Evolutionary conservation across 768 basidiomycete genomes (phyloP).

Genomic region (Leccinum obscurum): DNA sequence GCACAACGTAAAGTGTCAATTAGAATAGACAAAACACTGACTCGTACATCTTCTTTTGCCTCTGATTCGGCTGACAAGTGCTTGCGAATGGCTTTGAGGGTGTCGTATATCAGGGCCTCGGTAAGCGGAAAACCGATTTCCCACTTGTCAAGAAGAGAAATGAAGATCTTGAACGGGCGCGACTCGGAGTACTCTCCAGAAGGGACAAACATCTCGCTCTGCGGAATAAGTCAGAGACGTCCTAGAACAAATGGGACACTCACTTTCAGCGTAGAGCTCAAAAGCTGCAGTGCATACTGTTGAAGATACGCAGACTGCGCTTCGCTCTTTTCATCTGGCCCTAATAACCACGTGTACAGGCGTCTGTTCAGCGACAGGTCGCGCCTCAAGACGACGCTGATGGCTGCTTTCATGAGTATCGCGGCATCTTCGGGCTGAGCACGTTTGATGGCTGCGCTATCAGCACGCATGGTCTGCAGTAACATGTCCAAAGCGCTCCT

Average conservation of each 20-base stretch:
- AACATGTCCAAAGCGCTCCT: conserved; percentile 85
- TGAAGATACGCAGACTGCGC: conserved; percentile 71
- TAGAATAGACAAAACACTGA: not conserved
- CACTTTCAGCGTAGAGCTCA: conserved; percentile 71
- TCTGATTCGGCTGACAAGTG: conserved; percentile 54
- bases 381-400: conserved; percentile 85
- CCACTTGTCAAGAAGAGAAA: conserved; percentile 95
- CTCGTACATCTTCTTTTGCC: conserved; percentile 59
- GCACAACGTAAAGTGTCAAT: conserved; percentile 4
- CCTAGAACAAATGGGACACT: conserved; percentile 8
- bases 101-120: conserved; percentile 74
- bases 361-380: conserved; percentile 93
- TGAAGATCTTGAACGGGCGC: conserved; percentile 93
- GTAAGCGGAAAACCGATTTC: conserved; percentile 87
- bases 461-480: conserved; percentile 69
- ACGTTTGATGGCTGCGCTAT: conserved; percentile 67
- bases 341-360: conserved; percentile 91
- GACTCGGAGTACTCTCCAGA: conserved; percentile 75
- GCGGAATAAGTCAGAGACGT: conserved; percentile 14
- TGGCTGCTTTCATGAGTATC: conserved; percentile 85
- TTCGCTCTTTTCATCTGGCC: conserved; percentile 76
- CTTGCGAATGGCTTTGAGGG: conserved; percentile 69
- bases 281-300: conserved; percentile 67
- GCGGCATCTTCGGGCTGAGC: conserved; percentile 71
- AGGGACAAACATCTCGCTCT: conserved; percentile 78